Conservation (phyloP, 208 protist species). For the Endotrypanum monterogeii region DNA sequence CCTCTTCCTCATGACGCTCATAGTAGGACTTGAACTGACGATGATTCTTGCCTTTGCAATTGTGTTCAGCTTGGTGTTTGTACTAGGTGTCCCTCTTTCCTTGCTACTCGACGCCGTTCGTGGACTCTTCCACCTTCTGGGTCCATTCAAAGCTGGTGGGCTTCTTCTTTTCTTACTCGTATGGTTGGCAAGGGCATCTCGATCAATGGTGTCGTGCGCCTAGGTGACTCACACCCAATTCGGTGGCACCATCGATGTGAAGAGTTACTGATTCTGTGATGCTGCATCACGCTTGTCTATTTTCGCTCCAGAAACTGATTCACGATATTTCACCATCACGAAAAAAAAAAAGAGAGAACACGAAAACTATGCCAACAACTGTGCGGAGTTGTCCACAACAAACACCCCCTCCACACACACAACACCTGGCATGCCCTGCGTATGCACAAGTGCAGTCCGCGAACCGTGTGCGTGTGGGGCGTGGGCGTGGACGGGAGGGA, state of each 20-base stretch:
- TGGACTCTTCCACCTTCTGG: slow-evolving; percentile 63
- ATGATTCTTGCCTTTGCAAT: slow-evolving; percentile 36
- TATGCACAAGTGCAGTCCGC: neutral
- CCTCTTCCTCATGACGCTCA: slow-evolving; percentile 43
- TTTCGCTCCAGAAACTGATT: neutral
- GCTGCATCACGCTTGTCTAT: neutral
- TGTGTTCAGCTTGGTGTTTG: slow-evolving; percentile 28
- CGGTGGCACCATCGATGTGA: neutral
- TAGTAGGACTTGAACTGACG: slow-evolving; percentile 68
- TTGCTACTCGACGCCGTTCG: slow-evolving; percentile 52
- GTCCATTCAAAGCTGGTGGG: slow-evolving; percentile 44
- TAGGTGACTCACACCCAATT: slow-evolving; percentile 4
- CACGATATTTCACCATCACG: neutral
- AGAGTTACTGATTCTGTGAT: neutral
- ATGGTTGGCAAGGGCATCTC: slow-evolving; percentile 33
- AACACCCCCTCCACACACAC: neutral
- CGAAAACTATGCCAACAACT: neutral
- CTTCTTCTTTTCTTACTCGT: slow-evolving; percentile 31
- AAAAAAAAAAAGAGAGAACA: neutral
- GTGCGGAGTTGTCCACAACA: neutral
- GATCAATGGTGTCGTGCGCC: slow-evolving; percentile 21
- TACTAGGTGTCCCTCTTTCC: slow-evolving; percentile 50
- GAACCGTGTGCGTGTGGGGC: neutral
- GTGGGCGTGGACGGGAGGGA: neutral
- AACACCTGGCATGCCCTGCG: neutral